These are phyloP conservation scores for Tylopilus sp. DNA, from an alignment of 768 basidiomycete species.

Conservation along the genomic window DNA sequence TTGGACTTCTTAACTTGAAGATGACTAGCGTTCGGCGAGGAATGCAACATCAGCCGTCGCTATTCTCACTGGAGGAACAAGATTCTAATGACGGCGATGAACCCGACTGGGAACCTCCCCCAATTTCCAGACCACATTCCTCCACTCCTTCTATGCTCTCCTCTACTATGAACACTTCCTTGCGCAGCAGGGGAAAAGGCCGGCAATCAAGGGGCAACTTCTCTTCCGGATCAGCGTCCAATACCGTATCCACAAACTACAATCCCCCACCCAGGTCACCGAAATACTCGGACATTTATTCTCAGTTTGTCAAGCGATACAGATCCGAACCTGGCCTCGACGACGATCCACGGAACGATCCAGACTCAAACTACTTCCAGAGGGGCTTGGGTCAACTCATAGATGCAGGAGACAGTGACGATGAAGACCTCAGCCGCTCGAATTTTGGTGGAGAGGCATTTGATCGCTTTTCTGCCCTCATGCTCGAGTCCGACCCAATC, in stretches of 20 bases:
- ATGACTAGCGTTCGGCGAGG: slow-evolving; percentile 27
- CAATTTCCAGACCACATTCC: slow-evolving; percentile 27
- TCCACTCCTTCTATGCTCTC: slow-evolving; percentile 23
- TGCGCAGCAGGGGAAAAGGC: slow-evolving; percentile 32
- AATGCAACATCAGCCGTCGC: slow-evolving; percentile 54
- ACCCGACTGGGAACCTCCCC: slow-evolving; percentile 41
- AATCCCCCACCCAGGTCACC: slow-evolving; percentile 31
- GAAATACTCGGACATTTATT: slow-evolving; percentile 63
- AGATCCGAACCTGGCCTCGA: slow-evolving; percentile 58
- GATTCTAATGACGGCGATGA: slow-evolving; percentile 46
- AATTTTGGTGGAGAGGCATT: slow-evolving; percentile 42
- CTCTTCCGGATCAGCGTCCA: slow-evolving; percentile 27
- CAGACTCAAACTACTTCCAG: slow-evolving; percentile 81
- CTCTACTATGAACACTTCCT: slow-evolving; percentile 28
- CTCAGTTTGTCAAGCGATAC: slow-evolving; percentile 77
- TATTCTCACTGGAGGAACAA: slow-evolving; percentile 63
- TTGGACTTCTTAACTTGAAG: not conserved
- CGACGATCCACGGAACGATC: slow-evolving; percentile 73
- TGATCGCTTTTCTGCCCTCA: slow-evolving; percentile 50
- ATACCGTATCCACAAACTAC: slow-evolving; percentile 27
- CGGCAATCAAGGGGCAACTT: slow-evolving; percentile 30
- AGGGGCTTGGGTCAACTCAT: slow-evolving; percentile 65
- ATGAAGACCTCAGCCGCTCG: slow-evolving; percentile 55
- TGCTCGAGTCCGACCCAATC: slow-evolving; percentile 60
- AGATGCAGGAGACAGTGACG: slow-evolving; percentile 72